Evolutionary conservation across 140 eudicot genomes (phyloP).

Genomic region (Cichorium intybus): DNA sequence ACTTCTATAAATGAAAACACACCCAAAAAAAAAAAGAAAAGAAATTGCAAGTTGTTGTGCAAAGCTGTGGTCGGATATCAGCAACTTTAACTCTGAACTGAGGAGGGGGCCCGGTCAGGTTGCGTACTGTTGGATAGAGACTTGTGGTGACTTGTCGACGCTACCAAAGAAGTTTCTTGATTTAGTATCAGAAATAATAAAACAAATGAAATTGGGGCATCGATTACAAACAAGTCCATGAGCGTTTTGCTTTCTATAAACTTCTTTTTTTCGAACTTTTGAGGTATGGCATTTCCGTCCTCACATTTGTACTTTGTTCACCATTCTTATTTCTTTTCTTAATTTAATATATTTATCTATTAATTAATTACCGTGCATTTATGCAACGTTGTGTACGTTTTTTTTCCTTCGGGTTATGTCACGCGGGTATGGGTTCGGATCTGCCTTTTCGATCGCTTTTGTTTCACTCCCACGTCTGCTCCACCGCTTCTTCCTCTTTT

Average conservation of each 20-base stretch:
- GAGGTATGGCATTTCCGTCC: conserved; percentile 8
- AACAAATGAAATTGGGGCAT: neutral
- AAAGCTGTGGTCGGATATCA: neutral
- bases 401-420: too few species aligned
- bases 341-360: neutral
- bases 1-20: too few species aligned
- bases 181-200: neutral
- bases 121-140: neutral
- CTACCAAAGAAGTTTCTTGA: conserved; percentile 20
- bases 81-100: neutral
- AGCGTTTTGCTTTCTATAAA: neutral
- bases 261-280: conserved; percentile 4
- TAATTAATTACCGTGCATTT: too few species aligned
- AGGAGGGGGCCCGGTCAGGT: neutral
- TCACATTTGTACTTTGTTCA: conserved; percentile 26
- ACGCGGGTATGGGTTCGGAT: too few species aligned
- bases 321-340: conserved; percentile 5
- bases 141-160: conserved; percentile 36
- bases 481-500: too few species aligned
- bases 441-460: too few species aligned
- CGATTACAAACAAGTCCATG: neutral
- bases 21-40: neutral
- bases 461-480: too few species aligned
- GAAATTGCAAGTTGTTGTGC: neutral
- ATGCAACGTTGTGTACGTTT: too few species aligned